phyloP scores from a whole-genome alignment of 108 stramenopile genomes.

The Mediolabrus comicus region DNA sequence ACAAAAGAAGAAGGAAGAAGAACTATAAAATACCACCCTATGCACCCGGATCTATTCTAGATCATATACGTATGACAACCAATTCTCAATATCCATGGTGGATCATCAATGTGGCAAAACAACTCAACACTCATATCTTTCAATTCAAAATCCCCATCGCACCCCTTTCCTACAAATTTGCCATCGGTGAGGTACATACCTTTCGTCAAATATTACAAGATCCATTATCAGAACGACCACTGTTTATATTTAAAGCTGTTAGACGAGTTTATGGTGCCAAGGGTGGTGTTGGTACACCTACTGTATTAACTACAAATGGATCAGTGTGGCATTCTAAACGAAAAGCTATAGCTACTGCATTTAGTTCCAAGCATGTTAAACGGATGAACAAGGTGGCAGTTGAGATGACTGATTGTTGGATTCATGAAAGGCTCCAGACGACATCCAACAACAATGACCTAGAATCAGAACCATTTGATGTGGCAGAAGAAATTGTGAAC shows the following conservation, averaged over 20 bases:
- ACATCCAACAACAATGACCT: background rate
- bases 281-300: background rate
- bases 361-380: conserved; percentile 26
- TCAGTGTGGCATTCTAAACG: background rate
- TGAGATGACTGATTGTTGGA: conserved; percentile 31
- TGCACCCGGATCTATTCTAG: no score
- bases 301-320: background rate
- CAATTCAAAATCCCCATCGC: no score
- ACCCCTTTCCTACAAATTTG: no score
- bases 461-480: conserved; percentile 33
- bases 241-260: background rate
- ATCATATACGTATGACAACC: no score
- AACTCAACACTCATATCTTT: no score
- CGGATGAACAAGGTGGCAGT: conserved; percentile 43
- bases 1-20: no score
- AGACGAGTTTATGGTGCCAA: background rate
- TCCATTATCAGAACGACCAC: background rate
- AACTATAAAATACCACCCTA: no score
- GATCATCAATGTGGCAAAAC: no score
- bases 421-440: conserved; percentile 4
- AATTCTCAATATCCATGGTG: no score
- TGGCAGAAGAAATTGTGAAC: conserved; percentile 25
- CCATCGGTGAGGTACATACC: no score
- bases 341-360: conserved; percentile 40
- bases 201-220: no score